Base-by-base conservation (phyloP, 2,329 filamentous ascomycete genomes). In the Coniochaeta sp. region DNA sequence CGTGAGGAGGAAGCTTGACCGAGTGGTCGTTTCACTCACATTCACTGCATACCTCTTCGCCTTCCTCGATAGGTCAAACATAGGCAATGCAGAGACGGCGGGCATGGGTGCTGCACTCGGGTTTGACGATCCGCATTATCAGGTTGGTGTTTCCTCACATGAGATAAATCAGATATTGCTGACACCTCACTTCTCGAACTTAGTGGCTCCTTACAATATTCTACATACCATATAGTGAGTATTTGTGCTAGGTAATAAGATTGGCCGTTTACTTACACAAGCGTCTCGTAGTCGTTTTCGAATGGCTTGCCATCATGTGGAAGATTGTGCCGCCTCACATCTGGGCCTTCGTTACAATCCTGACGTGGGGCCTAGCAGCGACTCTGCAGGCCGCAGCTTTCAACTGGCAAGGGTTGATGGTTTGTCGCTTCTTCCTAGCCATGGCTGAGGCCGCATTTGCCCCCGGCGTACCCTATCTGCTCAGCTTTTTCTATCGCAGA, bases 401-500 rank as follows among this genome's bases (percentile, higher is more conserved):
- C 55, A 71, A 68, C 64, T 75, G 72, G 69, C 58, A 63, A 1
- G 70, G 71, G 28, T 65, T 77, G 59, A 71, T 79, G 63, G 70
- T 70, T 16, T 71, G 73, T 33, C 72, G 77, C 3, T 75, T 71
- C 60, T 72, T 75, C 57, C 70, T 80, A 2, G 78, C 77, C 56
- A 71, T 73, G 24, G 75, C 75, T 22, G 77, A 79, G 64, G 76
- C 77, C 16, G 77, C 72, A 1, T 80, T 77, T 43, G 68, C 65
- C 3, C 71, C 74, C 3, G 76, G 74, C 1, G 70, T 79, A 1
- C 74, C 77, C 0, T 77, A 75, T 54, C 73, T 79, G 24, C 68
- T 80, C 6, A 76, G 73, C 8, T 79, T 80, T 66, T 80, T 80
- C 65, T 81, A 80, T 61, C 70, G 74, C 7, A 67, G 79, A 6